Percentiles rank a stretch among this genome's conserved stretches.
Evolutionary conservation across 768 basidiomycete species (phyloP).

Genomic region (Tricholomella constricta): DNA sequence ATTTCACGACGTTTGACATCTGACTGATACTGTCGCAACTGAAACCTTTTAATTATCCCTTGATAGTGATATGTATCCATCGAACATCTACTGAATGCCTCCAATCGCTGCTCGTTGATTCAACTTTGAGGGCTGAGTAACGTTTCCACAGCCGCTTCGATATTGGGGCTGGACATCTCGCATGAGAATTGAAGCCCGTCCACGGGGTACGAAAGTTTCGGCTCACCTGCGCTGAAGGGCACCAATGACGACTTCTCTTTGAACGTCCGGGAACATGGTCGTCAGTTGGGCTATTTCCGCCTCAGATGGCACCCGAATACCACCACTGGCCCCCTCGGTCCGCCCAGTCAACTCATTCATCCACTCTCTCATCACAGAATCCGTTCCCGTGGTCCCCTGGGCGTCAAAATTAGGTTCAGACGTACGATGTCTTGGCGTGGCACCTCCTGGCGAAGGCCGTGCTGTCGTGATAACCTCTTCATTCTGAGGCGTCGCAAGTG

Average conservation of each 20-base stretch:
- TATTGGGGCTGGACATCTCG: conserved; percentile 55
- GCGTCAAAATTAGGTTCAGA: conserved; percentile 22
- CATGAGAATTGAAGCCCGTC: conserved; percentile 6
- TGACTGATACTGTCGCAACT: conserved; percentile 24
- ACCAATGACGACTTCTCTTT: conserved; percentile 69
- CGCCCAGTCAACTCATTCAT: conserved; percentile 77
- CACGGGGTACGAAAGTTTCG: conserved; percentile 13
- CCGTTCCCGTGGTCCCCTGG: conserved; percentile 27
- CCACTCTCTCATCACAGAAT: conserved; percentile 74
- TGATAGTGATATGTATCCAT: conserved; percentile 16
- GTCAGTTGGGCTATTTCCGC: conserved; percentile 74
- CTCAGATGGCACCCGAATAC: conserved; percentile 71
- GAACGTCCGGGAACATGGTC: conserved; percentile 82
- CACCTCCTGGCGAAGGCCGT: conserved; percentile 31
- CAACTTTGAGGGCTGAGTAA: conserved; percentile 56
- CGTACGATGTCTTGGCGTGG: conserved; percentile 23
- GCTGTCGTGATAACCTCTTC: conserved; percentile 72
- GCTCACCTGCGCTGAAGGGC: conserved; percentile 83
- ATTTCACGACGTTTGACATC: conserved; percentile 7
- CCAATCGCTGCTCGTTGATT: conserved; percentile 15
- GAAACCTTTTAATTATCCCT: conserved; percentile 16
- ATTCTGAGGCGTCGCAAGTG: conserved; percentile 32
- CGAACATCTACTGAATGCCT: conserved; percentile 10
- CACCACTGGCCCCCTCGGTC: conserved; percentile 50
- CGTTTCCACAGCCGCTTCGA: conserved; percentile 82